Percentiles rank a stretch among this genome's conserved stretches.
These are phyloP conservation scores for Warburgia ugandensis DNA, from an alignment of 164 flowering plant genomes.

Conservation along the genomic window DNA sequence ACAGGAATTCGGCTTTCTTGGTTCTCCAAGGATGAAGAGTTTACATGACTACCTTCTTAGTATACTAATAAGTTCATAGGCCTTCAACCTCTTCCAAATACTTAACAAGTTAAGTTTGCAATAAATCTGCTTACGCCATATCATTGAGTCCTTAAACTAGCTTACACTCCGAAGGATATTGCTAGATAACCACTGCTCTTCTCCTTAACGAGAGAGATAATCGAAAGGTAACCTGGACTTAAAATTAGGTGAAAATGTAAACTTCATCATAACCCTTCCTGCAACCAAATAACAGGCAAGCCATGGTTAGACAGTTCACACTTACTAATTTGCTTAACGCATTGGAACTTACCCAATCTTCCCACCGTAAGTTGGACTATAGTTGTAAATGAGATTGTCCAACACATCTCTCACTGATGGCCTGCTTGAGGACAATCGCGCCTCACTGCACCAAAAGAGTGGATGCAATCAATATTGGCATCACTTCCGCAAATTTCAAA, in stretches of 20 bases:
- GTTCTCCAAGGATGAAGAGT: no score
- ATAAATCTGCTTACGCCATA: no score
- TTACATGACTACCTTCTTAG: no score
- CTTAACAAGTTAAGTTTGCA: no score
- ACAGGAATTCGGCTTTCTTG: no score
- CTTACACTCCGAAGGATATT: no score
- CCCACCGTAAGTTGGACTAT: slow-evolving; percentile 88
- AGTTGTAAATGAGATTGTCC: slow-evolving; percentile 83
- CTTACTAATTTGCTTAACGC: no score
- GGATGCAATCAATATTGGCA: neutral
- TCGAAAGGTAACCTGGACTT: neutral
- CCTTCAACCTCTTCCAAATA: no score
- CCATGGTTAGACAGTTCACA: neutral
- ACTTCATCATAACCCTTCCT: slow-evolving; percentile 87
- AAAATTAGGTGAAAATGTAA: slow-evolving; percentile 43
- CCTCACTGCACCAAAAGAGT: slow-evolving; percentile 54
- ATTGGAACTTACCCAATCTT: slow-evolving; percentile 75
- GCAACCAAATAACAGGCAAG: slow-evolving; percentile 8
- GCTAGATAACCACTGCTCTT: no score
- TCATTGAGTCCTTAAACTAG: no score
- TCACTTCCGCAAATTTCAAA: neutral
- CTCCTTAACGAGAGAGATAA: neutral
- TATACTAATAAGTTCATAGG: no score
- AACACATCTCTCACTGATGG: slow-evolving; percentile 56
- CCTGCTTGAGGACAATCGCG: slow-evolving; percentile 76